Base-by-base conservation (phyloP, 1,139 yeast genomes). In the Yarrowia galli region DNA sequence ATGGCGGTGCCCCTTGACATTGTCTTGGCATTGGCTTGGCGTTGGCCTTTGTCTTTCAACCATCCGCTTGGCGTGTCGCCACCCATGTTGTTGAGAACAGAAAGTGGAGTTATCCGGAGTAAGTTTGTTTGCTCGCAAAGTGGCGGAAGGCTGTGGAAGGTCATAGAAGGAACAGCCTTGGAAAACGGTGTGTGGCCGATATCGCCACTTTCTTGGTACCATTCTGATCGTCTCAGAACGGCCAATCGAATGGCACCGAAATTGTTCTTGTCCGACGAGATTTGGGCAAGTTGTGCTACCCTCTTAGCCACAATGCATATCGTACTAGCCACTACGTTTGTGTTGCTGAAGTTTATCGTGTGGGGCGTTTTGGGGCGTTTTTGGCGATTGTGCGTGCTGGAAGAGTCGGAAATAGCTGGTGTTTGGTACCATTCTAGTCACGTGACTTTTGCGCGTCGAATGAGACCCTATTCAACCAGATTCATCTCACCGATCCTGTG, bases 321-420 rank as follows among this genome's bases (percentile, higher is more conserved):
- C 28, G 43, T 15, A 51, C 42, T 51, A 51, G 56, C 56, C 56
- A 49, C 56, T 36, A 16, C 36, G 18, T 15, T 36, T 22, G 23
- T 13, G n/a, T 23, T 23, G 28, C 32, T 46, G 20, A 51, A 51
- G 13, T 35, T 20, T 51, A 20, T 35, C 9, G 20, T n/a, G 13
- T 7, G 51, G 20, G 48, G 18, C 22, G 45, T 22, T 5, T 2
- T 18, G 45, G 9, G 2, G 1, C 7, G 32, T 28, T 9, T 40
- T 4, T 16, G 9, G n/a, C 16, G 40, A 8, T 16, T 16, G 9
- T 1, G 32, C 10, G 9, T 10, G 32, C 32, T 3, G 8, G 8
- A 1, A 8, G 32, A 6, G 32, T 5, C 8, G 8, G 8, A 28
- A 28, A 28, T 28, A 28, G 7, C 32, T 10, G n/a, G 32, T 28